phyloP scores from a whole-genome alignment of 371 early-diverging fungal genomes.

The Lichtheimia hyalospora region DNA sequence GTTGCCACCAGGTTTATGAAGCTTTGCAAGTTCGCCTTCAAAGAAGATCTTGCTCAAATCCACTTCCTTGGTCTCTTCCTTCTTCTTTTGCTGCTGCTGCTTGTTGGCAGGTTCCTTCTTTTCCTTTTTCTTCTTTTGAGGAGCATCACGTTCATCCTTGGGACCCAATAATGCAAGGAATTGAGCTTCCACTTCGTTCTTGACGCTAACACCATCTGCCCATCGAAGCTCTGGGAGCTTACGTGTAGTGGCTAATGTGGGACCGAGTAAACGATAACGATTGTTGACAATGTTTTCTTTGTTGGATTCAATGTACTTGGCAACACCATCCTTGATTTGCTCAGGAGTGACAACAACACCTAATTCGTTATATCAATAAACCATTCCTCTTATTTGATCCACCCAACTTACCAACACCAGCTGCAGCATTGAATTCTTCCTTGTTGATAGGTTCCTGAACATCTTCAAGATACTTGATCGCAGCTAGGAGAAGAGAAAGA shows the following conservation, averaged over 20 bases:
- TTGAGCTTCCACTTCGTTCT: constrained; percentile 85
- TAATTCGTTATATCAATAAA: constrained; percentile 16
- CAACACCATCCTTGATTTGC: constrained; percentile 58
- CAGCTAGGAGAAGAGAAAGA: constrained; percentile 64
- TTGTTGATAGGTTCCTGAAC: constrained; percentile 56
- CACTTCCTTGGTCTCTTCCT: constrained; percentile 34
- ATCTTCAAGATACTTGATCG: constrained; percentile 82
- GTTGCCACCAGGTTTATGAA: constrained; percentile 98
- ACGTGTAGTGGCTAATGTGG: constrained; percentile 72
- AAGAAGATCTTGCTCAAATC: constrained; percentile 66
- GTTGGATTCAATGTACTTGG: constrained; percentile 59
- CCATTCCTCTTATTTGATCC: background rate
- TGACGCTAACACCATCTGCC: constrained; percentile 88
- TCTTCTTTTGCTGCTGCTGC: constrained; percentile 26
- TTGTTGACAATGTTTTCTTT: constrained; percentile 75
- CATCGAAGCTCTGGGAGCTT: constrained; percentile 75
- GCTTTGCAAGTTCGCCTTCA: constrained; percentile 88
- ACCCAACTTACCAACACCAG: constrained; percentile 85
- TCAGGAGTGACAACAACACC: constrained; percentile 80
- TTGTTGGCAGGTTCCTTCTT: constrained; percentile 37
- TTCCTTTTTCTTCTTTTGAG: constrained; percentile 69
- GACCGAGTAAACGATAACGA: constrained; percentile 81
- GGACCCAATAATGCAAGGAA: constrained; percentile 86
- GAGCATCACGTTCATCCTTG: constrained; percentile 92
- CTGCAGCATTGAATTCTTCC: constrained; percentile 73